Evolutionary conservation across 768 basidiomycete genomes (phyloP).

Genomic region (Multifurca ochricompacta): DNA sequence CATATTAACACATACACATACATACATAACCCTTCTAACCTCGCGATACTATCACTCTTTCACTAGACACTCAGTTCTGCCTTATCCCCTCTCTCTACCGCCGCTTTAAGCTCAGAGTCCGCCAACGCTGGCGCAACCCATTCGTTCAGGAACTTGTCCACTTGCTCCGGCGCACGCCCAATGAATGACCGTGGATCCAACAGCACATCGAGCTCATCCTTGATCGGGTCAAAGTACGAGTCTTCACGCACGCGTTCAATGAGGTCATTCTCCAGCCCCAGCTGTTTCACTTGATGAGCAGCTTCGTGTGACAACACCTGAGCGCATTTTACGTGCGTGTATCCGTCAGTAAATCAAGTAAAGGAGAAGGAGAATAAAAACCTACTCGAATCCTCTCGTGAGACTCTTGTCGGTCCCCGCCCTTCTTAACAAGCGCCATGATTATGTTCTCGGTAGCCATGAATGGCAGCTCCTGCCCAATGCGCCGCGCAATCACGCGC

Average conservation of each 20-base stretch:
- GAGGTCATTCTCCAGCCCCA: slow-evolving; percentile 92
- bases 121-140: slow-evolving; percentile 82
- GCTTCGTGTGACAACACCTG: slow-evolving; percentile 93
- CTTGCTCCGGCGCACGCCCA: slow-evolving; percentile 92
- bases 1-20: too few relatives aligned
- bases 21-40: too few relatives aligned
- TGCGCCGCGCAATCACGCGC: slow-evolving; percentile 85
- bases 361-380: background rate
- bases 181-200: slow-evolving; percentile 86
- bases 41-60: background rate
- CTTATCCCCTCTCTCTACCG: slow-evolving; percentile 42
- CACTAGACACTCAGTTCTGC: slow-evolving; percentile 56
- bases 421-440: slow-evolving; percentile 95
- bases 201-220: slow-evolving; percentile 64
- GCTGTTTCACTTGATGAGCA: slow-evolving; percentile 86
- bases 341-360: background rate
- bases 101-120: slow-evolving; percentile 46
- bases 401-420: slow-evolving; percentile 92
- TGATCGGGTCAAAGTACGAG: slow-evolving; percentile 87
- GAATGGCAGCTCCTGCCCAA: slow-evolving; percentile 93
- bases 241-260: slow-evolving; percentile 79
- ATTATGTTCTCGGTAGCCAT: slow-evolving; percentile 99
- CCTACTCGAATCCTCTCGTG: slow-evolving; percentile 89
- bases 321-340: background rate
- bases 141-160: slow-evolving; percentile 76